Percentiles rank a stretch among this genome's conserved stretches.
These are phyloP conservation scores for Benincasa hispida DNA, from an alignment of 306 rosid species.

Conservation along the genomic window DNA sequence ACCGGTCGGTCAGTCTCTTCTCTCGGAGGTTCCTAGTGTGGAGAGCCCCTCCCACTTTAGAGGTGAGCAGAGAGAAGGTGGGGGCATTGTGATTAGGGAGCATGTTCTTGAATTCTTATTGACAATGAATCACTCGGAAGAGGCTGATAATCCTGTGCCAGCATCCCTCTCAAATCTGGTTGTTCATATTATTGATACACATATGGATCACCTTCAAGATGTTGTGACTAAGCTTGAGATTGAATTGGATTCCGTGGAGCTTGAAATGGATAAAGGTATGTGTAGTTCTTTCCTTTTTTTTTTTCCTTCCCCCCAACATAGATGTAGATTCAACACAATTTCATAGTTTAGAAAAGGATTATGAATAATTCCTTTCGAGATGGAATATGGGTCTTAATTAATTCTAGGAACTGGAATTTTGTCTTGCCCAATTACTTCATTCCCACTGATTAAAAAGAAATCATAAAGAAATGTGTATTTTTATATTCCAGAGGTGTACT, in stretches of 20 bases:
- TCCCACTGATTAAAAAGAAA: neutral
- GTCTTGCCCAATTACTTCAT: neutral
- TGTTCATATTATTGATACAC: conserved; percentile 85
- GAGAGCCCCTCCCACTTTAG: conserved; percentile 40
- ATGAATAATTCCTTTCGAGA: neutral
- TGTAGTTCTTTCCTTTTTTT: neutral
- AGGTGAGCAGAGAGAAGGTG: conserved; percentile 41
- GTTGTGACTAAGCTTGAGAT: conserved; percentile 85
- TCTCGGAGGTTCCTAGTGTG: conserved; percentile 79
- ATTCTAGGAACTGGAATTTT: neutral
- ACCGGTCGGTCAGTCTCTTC: conserved; percentile 59
- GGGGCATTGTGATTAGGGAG: conserved; percentile 67
- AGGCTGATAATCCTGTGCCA: conserved; percentile 92
- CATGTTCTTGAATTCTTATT: conserved; percentile 89
- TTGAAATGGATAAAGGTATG: conserved; percentile 78
- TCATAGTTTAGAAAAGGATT: neutral
- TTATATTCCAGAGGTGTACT: too few species aligned
- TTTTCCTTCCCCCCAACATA: neutral
- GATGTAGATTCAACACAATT: neutral
- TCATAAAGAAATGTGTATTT: too few species aligned
- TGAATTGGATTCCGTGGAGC: conserved; percentile 81
- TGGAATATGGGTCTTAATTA: neutral
- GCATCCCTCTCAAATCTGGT: conserved; percentile 69
- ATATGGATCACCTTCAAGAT: conserved; percentile 92
- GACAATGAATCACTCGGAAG: conserved; percentile 97